These are phyloP conservation scores for Dothiorella sarmentorum DNA, from an alignment of 2,329 filamentous ascomycete genomes.

Conservation along the genomic window DNA sequence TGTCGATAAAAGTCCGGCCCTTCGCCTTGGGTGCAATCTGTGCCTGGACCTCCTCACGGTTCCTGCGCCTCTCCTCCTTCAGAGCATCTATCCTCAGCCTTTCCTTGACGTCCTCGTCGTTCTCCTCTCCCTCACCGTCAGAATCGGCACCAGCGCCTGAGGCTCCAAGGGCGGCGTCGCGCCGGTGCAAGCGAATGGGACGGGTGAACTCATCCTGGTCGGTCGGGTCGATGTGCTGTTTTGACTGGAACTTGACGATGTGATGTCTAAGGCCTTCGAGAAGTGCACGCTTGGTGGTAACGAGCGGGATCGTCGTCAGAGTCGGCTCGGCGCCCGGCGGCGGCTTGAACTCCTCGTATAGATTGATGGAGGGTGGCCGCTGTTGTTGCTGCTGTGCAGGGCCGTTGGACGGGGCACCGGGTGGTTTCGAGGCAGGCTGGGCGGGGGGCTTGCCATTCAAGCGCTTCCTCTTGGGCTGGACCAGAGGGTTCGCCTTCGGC, in stretches of 20 bases:
- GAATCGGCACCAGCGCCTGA: slow-evolving; percentile 37
- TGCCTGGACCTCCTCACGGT: slow-evolving; percentile 81
- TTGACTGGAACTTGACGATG: slow-evolving; percentile 74
- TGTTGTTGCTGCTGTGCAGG: neutral
- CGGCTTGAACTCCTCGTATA: slow-evolving; percentile 12
- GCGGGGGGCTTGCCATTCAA: slow-evolving; percentile 16
- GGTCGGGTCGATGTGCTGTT: slow-evolving; percentile 61
- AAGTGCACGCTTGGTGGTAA: slow-evolving; percentile 68
- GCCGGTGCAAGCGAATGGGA: slow-evolving; percentile 83
- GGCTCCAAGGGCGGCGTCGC: slow-evolving; percentile 63
- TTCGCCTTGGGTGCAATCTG: slow-evolving; percentile 85
- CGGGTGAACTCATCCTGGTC: slow-evolving; percentile 82
- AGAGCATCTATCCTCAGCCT: slow-evolving; percentile 55
- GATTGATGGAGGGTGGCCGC: neutral
- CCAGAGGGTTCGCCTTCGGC: slow-evolving; percentile 36
- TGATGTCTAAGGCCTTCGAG: slow-evolving; percentile 81
- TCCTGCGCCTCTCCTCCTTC: slow-evolving; percentile 76
- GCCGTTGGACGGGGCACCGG: slow-evolving; percentile 7
- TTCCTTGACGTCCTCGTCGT: slow-evolving; percentile 60
- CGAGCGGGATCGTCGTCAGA: neutral
- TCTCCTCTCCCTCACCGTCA: slow-evolving; percentile 55
- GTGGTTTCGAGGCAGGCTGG: neutral
- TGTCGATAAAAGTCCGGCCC: slow-evolving; percentile 48
- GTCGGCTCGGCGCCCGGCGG: neutral
- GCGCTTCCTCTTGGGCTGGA: slow-evolving; percentile 17